A percentile compares a stretch with the other conserved stretches of the same genome.
Evolutionary conservation across 176 grass and related monocot species (phyloP).

Genomic region (Aegilops umbellulata): DNA sequence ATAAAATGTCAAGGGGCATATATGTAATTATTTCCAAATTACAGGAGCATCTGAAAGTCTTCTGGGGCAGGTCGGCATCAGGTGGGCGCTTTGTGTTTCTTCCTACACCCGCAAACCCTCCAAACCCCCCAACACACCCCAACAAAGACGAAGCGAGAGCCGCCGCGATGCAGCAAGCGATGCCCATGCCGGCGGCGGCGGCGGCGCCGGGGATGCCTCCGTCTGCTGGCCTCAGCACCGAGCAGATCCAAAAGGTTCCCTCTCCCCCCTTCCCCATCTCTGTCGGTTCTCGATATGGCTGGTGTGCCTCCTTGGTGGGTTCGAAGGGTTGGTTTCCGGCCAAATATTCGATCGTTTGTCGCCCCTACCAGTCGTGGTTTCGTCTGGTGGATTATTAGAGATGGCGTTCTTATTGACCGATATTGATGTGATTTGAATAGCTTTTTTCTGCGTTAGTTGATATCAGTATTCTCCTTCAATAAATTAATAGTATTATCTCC

Average conservation of each 20-base stretch:
- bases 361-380: background rate
- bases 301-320: background rate
- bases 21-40: background rate
- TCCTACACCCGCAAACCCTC: background rate
- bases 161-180: slow-evolving; percentile 46
- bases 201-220: slow-evolving; percentile 25
- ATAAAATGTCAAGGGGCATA: background rate
- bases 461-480: background rate
- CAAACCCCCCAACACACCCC: background rate
- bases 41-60: background rate
- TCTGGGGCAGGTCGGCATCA: background rate
- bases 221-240: slow-evolving; percentile 40
- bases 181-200: slow-evolving; percentile 23
- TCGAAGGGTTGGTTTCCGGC: background rate
- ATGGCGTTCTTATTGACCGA: background rate
- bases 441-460: background rate
- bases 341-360: slow-evolving; percentile 9
- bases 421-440: slow-evolving; percentile 22
- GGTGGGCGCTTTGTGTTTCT: background rate
- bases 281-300: background rate
- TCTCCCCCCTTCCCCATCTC: background rate
- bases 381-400: background rate
- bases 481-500: background rate
- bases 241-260: slow-evolving; percentile 60
- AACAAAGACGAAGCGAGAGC: background rate